phyloP scores from a whole-genome alignment of 352 stramenopile genomes.

The Phytophthora pisi region DNA sequence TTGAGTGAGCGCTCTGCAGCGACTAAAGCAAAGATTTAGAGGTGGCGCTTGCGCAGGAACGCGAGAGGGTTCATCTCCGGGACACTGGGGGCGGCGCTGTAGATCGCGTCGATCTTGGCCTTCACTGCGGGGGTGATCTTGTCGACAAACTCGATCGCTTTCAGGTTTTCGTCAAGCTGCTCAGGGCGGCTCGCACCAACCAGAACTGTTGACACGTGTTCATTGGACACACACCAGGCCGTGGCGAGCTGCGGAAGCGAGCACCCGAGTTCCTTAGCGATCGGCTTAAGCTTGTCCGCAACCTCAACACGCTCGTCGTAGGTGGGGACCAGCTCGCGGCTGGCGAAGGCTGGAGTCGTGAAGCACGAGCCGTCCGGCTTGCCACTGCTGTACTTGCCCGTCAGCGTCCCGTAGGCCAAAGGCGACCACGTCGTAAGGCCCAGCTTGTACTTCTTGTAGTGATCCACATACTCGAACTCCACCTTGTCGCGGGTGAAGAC shows the following conservation, averaged over 20 bases:
- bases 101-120: slow-evolving; percentile 1
- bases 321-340: not conserved
- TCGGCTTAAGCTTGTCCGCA: slow-evolving; percentile 16
- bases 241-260: slow-evolving; percentile 1
- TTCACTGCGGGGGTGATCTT: slow-evolving; percentile 11
- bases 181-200: slow-evolving; percentile 1
- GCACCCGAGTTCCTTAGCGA: slow-evolving; percentile 9
- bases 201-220: slow-evolving; percentile 6
- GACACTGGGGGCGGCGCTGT: not conserved
- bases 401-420: slow-evolving; percentile 10
- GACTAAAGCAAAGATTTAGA: not conserved
- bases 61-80: not conserved
- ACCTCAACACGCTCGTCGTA: slow-evolving; percentile 12
- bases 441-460: slow-evolving; percentile 38
- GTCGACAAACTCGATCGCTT: not conserved
- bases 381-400: slow-evolving; percentile 11
- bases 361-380: slow-evolving; percentile 3
- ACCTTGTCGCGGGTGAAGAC: slow-evolving; percentile 53
- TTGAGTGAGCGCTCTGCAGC: too few species aligned
- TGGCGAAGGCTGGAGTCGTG: slow-evolving; percentile 6
- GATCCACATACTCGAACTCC: slow-evolving; percentile 49
- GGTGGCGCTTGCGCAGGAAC: not conserved
- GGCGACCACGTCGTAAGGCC: slow-evolving; percentile 5
- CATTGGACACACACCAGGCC: slow-evolving; percentile 7
- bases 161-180: slow-evolving; percentile 12